Evolutionary conservation across 345 rosid species (phyloP).

Genomic region (Cardamine chenopodiifolia): DNA sequence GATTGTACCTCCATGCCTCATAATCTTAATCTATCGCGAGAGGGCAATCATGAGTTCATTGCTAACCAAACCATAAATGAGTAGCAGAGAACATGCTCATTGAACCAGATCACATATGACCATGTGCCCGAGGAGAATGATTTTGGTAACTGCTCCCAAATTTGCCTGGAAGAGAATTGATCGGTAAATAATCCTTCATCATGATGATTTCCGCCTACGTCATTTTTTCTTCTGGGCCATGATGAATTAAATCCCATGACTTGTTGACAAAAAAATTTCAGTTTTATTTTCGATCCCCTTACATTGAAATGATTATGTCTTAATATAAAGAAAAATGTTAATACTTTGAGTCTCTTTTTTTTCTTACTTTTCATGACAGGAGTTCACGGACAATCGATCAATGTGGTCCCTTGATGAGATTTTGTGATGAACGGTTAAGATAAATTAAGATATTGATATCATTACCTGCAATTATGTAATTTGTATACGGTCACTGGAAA

Average conservation of each 20-base stretch:
- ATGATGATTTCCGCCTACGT: constrained; percentile 1
- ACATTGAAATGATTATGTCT: background rate
- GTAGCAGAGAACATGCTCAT: no score
- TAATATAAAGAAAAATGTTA: background rate
- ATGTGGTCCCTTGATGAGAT: constrained; percentile 34
- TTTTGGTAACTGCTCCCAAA: no score
- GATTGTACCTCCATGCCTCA: no score
- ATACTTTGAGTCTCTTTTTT: constrained; percentile 18
- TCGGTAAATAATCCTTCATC: no score
- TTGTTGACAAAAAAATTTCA: background rate
- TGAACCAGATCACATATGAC: no score
- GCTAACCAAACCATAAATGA: no score
- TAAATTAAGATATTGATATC: constrained; percentile 15
- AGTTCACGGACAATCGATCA: constrained; percentile 39
- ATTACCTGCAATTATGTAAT: constrained; percentile 30
- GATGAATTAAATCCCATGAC: background rate
- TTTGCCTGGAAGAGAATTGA: no score
- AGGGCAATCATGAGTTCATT: no score
- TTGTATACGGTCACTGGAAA: constrained; percentile 23
- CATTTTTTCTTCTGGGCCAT: constrained; percentile 3
- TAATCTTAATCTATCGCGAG: no score
- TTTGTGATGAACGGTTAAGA: constrained; percentile 32
- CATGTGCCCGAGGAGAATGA: no score
- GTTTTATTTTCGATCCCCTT: background rate
- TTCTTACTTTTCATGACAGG: constrained; percentile 10